These are phyloP conservation scores for Paramecium sonneborni DNA, from an alignment of 73 alveolate species.

Conservation along the genomic window DNA sequence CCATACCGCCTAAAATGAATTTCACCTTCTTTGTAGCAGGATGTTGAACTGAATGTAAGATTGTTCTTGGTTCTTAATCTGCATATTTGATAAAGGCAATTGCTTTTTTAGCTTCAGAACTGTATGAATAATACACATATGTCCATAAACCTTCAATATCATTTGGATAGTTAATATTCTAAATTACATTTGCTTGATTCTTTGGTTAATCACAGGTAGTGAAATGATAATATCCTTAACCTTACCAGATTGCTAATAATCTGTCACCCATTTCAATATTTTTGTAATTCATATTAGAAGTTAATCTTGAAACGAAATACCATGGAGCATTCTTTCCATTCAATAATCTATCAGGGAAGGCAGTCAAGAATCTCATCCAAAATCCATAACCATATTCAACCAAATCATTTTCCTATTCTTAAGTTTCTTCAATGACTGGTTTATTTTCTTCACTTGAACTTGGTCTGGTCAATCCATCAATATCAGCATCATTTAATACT, in stretches of 20 bases:
- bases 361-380: conserved; percentile 40
- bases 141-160: conserved; percentile 55
- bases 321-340: conserved; percentile 46
- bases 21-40: background rate
- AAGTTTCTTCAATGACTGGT: conserved; percentile 23
- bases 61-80: background rate
- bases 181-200: background rate
- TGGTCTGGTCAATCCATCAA: conserved; percentile 13
- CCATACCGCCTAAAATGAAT: conserved; percentile 36
- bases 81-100: conserved; percentile 43
- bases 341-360: background rate
- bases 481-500: background rate
- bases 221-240: conserved; percentile 46
- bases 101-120: conserved; percentile 19
- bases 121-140: conserved; percentile 25
- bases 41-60: background rate
- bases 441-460: conserved; percentile 26
- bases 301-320: conserved; percentile 8
- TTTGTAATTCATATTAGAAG: background rate
- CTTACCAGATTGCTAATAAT: conserved; percentile 22
- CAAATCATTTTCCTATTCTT: background rate
- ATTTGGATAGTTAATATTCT: conserved; percentile 1
- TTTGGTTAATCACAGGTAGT: conserved; percentile 45
- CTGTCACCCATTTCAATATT: conserved; percentile 48
- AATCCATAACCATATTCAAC: conserved; percentile 51